These are phyloP conservation scores for Calocera viscosa DNA, from an alignment of 768 basidiomycete species.

Conservation along the genomic window DNA sequence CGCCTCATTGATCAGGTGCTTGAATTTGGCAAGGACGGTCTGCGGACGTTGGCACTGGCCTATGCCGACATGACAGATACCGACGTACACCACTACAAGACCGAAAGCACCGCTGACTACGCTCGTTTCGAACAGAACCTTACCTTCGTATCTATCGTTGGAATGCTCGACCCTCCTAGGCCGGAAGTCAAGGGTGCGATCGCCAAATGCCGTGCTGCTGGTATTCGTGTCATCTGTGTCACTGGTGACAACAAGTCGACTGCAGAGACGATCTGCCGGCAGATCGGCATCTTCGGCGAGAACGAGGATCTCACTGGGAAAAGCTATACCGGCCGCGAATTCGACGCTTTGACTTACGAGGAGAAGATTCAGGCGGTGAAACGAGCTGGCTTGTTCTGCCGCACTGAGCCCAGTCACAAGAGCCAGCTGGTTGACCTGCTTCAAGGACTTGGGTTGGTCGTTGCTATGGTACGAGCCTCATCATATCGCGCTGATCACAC, in stretches of 20 bases:
- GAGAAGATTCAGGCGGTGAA: constrained; percentile 82
- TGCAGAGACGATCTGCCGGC: constrained; percentile 90
- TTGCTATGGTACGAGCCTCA: constrained; percentile 67
- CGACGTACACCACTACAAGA: constrained; percentile 69
- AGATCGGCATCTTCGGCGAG: constrained; percentile 84
- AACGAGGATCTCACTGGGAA: constrained; percentile 86
- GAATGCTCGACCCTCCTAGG: constrained; percentile 95
- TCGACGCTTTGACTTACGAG: constrained; percentile 65
- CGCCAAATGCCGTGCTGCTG: constrained; percentile 80
- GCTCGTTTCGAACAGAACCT: constrained; percentile 81
- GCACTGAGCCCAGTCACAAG: constrained; percentile 94
- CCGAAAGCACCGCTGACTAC: constrained; percentile 69
- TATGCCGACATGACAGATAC: constrained; percentile 67
- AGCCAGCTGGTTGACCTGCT: constrained; percentile 85
- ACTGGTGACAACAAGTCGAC: constrained; percentile 98
- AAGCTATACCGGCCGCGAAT: constrained; percentile 87
- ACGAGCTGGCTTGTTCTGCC: constrained; percentile 75
- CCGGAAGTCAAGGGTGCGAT: constrained; percentile 83
- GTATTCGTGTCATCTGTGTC: constrained; percentile 92
- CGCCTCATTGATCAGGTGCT: constrained; percentile 52
- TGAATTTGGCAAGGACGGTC: constrained; percentile 64
- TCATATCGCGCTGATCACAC: not conserved
- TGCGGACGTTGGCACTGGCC: constrained; percentile 85
- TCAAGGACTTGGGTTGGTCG: constrained; percentile 81
- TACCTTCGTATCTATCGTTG: constrained; percentile 88